Percentiles rank a stretch among this genome's conserved stretches.
phyloP scores from a whole-genome alignment of 805 yeast species.

The Suhomyces sp. region DNA sequence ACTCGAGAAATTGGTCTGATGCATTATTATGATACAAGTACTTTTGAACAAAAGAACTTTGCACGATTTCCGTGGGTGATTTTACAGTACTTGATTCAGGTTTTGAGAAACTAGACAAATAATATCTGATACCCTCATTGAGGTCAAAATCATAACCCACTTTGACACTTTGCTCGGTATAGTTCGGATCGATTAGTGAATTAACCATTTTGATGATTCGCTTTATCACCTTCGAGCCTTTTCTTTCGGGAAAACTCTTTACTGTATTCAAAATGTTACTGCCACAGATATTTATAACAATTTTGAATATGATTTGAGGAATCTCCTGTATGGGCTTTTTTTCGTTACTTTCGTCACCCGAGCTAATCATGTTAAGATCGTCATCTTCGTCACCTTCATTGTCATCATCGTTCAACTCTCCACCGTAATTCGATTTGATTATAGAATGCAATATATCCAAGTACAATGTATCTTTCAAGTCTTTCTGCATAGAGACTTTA shows the following conservation, averaged over 20 bases:
- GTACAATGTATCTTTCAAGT: slow-evolving; percentile 11
- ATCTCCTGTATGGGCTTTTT: slow-evolving; percentile 9
- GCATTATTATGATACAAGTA: background rate
- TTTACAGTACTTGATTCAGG: background rate
- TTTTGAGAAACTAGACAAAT: background rate
- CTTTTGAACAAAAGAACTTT: background rate
- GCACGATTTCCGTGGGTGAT: slow-evolving; percentile 1
- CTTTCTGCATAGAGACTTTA: slow-evolving; percentile 8
- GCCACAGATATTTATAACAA: slow-evolving; percentile 25
- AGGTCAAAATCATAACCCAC: slow-evolving; percentile 5
- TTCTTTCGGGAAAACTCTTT: slow-evolving; percentile 13
- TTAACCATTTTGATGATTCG: slow-evolving; percentile 13
- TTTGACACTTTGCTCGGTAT: background rate
- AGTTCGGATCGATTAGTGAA: slow-evolving; percentile 10
- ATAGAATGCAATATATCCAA: slow-evolving; percentile 24
- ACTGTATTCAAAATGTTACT: slow-evolving; percentile 13
- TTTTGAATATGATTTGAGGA: slow-evolving; percentile 17
- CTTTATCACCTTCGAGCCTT: slow-evolving; percentile 8
- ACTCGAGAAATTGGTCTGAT: background rate
- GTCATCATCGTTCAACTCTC: slow-evolving; percentile 15
- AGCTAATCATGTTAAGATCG: background rate
- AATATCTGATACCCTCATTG: slow-evolving; percentile 1
- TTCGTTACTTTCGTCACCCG: slow-evolving; percentile 1
- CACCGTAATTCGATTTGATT: slow-evolving; percentile 18
- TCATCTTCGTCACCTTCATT: slow-evolving; percentile 5